Evolutionary conservation across 208 protist genomes (phyloP).

Genomic region (Crithidia expoeki): DNA sequence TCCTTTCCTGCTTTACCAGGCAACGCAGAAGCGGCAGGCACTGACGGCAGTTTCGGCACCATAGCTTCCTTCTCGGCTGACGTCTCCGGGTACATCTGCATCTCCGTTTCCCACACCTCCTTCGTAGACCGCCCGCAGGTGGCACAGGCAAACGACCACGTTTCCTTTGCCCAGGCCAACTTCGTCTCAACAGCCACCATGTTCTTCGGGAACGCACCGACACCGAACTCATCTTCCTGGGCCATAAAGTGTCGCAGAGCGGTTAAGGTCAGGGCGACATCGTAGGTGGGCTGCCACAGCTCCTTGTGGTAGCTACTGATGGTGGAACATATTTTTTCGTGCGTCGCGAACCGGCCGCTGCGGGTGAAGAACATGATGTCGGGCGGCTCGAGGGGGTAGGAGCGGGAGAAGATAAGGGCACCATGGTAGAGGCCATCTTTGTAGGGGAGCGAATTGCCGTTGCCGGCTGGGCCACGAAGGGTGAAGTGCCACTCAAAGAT

Average conservation of each 20-base stretch:
- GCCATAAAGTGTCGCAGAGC: constrained; percentile 86
- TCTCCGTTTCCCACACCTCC: constrained; percentile 52
- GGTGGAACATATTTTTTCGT: constrained; percentile 86
- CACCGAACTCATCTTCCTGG: constrained; percentile 75
- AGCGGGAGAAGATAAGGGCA: constrained; percentile 67
- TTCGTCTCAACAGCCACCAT: constrained; percentile 50
- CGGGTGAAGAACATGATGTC: constrained; percentile 91
- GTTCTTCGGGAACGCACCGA: constrained; percentile 61
- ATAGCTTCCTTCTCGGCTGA: constrained; percentile 31
- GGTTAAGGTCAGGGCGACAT: constrained; percentile 64
- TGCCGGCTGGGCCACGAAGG: constrained; percentile 83
- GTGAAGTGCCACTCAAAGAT: constrained; percentile 99
- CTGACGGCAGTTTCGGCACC: constrained; percentile 25
- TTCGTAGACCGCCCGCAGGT: constrained; percentile 33
- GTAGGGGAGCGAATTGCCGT: constrained; percentile 45
- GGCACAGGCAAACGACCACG: constrained; percentile 52
- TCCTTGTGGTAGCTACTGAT: constrained; percentile 92
- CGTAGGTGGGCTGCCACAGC: constrained; percentile 85
- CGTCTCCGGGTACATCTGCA: constrained; percentile 54
- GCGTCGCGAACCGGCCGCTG: constrained; percentile 83
- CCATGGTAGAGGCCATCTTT: constrained; percentile 90
- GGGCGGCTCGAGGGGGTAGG: constrained; percentile 89
- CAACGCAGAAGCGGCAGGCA: background rate
- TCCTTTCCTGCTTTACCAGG: background rate
- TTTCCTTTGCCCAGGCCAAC: constrained; percentile 44